phyloP scores from a whole-genome alignment of 2,329 filamentous ascomycete species.

The Colletotrichum brevisporum region DNA sequence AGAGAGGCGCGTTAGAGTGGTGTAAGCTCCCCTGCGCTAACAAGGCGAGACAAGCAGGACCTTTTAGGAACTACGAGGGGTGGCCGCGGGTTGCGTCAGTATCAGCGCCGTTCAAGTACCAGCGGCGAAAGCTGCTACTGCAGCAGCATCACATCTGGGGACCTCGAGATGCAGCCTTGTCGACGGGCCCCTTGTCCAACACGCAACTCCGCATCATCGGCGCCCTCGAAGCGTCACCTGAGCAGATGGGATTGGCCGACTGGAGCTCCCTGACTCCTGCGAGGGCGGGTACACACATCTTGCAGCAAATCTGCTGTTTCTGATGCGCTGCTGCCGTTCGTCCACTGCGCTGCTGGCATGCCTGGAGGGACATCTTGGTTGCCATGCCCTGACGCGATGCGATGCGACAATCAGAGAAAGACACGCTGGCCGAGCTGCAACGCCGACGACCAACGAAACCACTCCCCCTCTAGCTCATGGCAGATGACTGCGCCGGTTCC shows the following conservation, averaged over 20 bases:
- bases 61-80: slow-evolving; percentile 1
- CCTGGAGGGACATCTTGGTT: slow-evolving; percentile 17
- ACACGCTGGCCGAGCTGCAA: slow-evolving; percentile 25
- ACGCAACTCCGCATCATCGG: slow-evolving; percentile 41
- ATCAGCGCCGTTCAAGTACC: slow-evolving; percentile 5
- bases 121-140: slow-evolving; percentile 17
- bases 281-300: slow-evolving; percentile 40
- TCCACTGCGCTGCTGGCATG: slow-evolving; percentile 18
- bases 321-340: slow-evolving; percentile 27
- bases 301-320: slow-evolving; percentile 38
- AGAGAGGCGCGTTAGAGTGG: neutral
- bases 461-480: neutral
- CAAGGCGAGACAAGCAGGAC: slow-evolving; percentile 20
- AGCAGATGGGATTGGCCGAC: slow-evolving; percentile 33
- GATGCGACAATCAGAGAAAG: slow-evolving; percentile 30
- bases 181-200: slow-evolving; percentile 27
- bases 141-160: slow-evolving; percentile 34
- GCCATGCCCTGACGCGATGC: slow-evolving; percentile 24
- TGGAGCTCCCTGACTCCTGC: slow-evolving; percentile 35
- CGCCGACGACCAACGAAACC: slow-evolving; percentile 14
- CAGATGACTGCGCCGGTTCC: slow-evolving; percentile 17
- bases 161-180: slow-evolving; percentile 40
- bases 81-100: slow-evolving; percentile 21
- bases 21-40: slow-evolving; percentile 22
- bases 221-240: slow-evolving; percentile 36